These are phyloP conservation scores for Ophioceras dolichostomum DNA, from an alignment of 2,329 filamentous ascomycete genomes.

Conservation along the genomic window DNA sequence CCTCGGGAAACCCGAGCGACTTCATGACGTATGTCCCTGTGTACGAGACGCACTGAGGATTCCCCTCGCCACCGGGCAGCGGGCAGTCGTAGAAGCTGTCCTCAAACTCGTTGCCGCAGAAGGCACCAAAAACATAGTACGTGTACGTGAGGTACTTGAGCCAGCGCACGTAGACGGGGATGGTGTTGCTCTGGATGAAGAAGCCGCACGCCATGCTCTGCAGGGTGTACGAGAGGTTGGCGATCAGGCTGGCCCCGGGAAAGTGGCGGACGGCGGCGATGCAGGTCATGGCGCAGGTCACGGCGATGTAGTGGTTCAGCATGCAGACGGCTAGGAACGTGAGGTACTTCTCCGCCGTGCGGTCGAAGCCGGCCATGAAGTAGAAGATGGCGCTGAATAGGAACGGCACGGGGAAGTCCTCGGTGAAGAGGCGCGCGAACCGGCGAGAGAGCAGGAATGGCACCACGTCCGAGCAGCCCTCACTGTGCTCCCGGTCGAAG, in stretches of 20 bases:
- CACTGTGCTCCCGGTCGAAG: constrained; percentile 64
- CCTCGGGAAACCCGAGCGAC: constrained; percentile 51
- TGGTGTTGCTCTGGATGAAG: constrained; percentile 61
- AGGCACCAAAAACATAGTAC: constrained; percentile 61
- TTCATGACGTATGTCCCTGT: constrained; percentile 58
- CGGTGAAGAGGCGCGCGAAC: constrained; percentile 54
- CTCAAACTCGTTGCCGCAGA: constrained; percentile 61
- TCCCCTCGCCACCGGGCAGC: constrained; percentile 41
- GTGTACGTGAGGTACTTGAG: constrained; percentile 52
- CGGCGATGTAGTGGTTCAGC: constrained; percentile 60
- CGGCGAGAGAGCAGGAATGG: constrained; percentile 60
- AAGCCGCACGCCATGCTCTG: constrained; percentile 67
- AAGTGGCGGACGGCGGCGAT: constrained; percentile 56
- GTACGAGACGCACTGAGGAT: constrained; percentile 56
- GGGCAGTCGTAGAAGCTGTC: constrained; percentile 65
- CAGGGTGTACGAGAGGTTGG: constrained; percentile 59
- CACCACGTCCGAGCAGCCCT: constrained; percentile 57
- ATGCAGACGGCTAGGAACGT: constrained; percentile 58
- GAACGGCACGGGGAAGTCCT: constrained; percentile 62
- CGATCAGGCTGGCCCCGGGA: constrained; percentile 57
- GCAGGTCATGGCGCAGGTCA: constrained; percentile 58
- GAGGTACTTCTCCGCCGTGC: constrained; percentile 52
- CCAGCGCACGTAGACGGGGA: constrained; percentile 70
- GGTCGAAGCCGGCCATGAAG: constrained; percentile 65
- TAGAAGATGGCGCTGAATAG: constrained; percentile 62